Base-by-base conservation (phyloP, 2,329 filamentous ascomycete species). In the Paecilomyces fulvus region DNA sequence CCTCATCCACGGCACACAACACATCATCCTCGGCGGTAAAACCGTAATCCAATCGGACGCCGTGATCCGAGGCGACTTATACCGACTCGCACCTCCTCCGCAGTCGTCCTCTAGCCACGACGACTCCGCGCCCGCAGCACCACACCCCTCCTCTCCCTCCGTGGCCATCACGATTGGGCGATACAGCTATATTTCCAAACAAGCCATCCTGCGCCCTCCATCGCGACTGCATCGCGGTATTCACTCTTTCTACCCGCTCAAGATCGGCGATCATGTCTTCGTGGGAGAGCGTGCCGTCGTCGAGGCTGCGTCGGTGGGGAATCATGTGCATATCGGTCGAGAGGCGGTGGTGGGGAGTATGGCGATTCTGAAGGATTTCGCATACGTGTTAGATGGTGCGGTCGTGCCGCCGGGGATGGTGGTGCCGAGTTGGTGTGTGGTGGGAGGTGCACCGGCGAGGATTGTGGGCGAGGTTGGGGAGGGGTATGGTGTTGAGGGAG, bases 11-110 rank as follows among this genome's bases (percentile, higher is more conserved):
- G 94, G 94, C 66, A 96, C 92, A 21, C 91, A 95, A 65, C 95
- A 97, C 76, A 97, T 99, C 75, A 96, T 96, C 74, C 87, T 99
- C 1, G 94, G 91, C 64, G 94, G 94, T 61, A 95, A 90, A 75
- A 95, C 92, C 0, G 90, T 97, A 60, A 95, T 99, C 68, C 91
- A 96, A 80, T 88, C 91, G 60, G 92, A 96, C 69, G 92, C 91
- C 65, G 91, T 94, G 74, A 90, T 99, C 69, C 87, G 94, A 51
- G 94, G 92, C 49, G 94, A 99, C 69, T 83, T 99, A 17, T 82
- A 87, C 49, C 83, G 78, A 67, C 54, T 83, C 70, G 70, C 84
- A 76, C 28, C 51, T 5, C n/a, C 51, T 7, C 23, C 7, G 14
- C 23, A 50, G 49, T 57, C 69, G 49, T 57, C 69, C 10, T 61